These are phyloP conservation scores for Mycocentrospora acerina DNA, from an alignment of 2,329 filamentous ascomycete species.

Conservation along the genomic window DNA sequence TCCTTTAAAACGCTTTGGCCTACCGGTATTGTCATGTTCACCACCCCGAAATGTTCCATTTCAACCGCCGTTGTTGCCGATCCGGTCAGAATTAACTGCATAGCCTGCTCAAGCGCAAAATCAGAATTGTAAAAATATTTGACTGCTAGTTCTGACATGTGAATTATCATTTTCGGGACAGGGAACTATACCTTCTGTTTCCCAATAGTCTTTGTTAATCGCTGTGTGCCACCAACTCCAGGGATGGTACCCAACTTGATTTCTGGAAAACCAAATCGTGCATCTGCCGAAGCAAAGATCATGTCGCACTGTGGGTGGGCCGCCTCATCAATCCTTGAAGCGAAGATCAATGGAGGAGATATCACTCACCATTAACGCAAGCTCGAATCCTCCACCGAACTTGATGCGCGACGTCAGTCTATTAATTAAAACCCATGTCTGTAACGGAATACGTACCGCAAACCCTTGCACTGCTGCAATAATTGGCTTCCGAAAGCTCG, in stretches of 20 bases:
- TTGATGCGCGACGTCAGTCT: conserved; percentile 10
- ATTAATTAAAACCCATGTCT: not conserved
- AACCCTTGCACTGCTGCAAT: conserved; percentile 92
- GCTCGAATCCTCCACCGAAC: conserved; percentile 88
- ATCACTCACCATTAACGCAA: conserved; percentile 76
- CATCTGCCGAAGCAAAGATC: conserved; percentile 79
- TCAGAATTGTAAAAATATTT: too few relatives aligned
- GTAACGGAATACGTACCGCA: conserved; percentile 48
- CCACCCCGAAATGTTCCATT: conserved; percentile 45
- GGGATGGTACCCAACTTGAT: conserved; percentile 92
- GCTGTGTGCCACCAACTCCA: conserved; percentile 85
- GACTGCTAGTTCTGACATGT: not conserved
- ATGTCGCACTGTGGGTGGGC: conserved; percentile 59
- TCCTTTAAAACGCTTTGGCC: conserved; percentile 42
- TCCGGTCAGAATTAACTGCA: conserved; percentile 50
- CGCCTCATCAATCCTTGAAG: conserved; percentile 5
- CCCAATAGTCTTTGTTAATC: conserved; percentile 67
- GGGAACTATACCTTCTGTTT: conserved; percentile 34
- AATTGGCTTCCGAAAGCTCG: conserved; percentile 82
- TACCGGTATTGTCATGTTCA: conserved; percentile 41
- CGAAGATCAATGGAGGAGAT: conserved; percentile 38
- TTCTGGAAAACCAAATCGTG: conserved; percentile 94
- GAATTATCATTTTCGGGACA: conserved; percentile 4
- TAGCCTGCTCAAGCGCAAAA: conserved; percentile 35
- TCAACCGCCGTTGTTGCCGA: conserved; percentile 40